Evolutionary conservation across 306 rosid genomes (phyloP), one percentile per base, ranked within the genome.

Genomic region (Quercus aquifolioides): DNA sequence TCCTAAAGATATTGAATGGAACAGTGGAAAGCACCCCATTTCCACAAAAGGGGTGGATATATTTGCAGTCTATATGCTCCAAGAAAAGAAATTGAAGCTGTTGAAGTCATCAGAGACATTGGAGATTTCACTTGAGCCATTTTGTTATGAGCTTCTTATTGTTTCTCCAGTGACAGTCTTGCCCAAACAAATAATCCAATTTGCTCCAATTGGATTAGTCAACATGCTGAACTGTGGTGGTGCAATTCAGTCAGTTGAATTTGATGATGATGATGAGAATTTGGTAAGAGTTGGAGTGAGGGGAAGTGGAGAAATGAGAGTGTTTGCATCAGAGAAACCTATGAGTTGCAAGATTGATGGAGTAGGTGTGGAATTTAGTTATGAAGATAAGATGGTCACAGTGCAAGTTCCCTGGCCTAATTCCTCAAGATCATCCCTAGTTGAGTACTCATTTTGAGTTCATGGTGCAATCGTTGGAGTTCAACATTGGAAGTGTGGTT

Each of bases 141-240:
- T 91, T 55, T 33, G 55, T 55, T 91, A 56, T 51, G 92, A 93
- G 86, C 89, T 91, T 18, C 67, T 88, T 12, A 89, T 82, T 3
- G 82, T 91, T 71, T 84, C 94, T 75, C 90, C 90, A 0, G 88
- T 87, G 78, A 51, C 28, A 18, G 59, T 83, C 6, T 38, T 84
- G 54, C 49, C 85, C 7, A 75, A 74, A 30, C 76, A 75, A 35
- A 69, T 52, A 59, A 49, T 87, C 78, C 88, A 87, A 63, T 87
- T 93, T 68, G 89, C 94, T 71, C 86, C 90, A 6, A 87, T 91
- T 75, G 98, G 97, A 49, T 75, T 89, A 69, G 87, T 85, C 71
- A 93, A 89, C 84, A 91, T 93, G 97, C 82, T 89, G 1, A 93
- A 93, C 82, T 75, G 90, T 4, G 94, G 97, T 1, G 98, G 91